Evolutionary conservation across 2,329 filamentous ascomycete species (phyloP).

Genomic region (Apiospora hydei): DNA sequence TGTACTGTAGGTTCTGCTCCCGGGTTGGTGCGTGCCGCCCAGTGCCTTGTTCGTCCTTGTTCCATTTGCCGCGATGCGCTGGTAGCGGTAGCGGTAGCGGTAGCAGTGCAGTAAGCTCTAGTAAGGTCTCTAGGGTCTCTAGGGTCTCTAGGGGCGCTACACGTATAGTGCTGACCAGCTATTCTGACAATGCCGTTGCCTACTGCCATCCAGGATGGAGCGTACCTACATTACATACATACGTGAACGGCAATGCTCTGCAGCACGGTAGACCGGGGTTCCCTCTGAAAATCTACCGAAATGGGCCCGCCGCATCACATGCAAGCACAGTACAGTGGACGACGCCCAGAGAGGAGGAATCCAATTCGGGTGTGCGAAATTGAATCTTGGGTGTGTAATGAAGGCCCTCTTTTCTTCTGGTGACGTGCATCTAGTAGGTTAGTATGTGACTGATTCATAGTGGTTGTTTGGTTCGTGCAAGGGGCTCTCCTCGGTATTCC

Average conservation of each 20-base stretch:
- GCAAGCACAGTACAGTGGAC: constrained; percentile 8
- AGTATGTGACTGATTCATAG: constrained; percentile 7
- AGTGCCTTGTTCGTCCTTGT: constrained; percentile 12
- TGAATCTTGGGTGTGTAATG: not conserved
- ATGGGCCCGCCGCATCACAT: constrained; percentile 13
- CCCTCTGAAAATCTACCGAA: not conserved
- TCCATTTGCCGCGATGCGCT: constrained; percentile 20
- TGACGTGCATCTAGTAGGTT: not conserved
- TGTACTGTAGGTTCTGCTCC: not conserved
- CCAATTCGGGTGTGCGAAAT: not conserved
- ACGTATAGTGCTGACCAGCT: constrained; percentile 2
- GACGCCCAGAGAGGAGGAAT: not conserved
- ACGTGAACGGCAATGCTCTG: constrained; percentile 22
- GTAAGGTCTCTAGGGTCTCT: not conserved
- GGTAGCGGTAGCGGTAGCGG: constrained; percentile 10
- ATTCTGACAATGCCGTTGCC: constrained; percentile 6
- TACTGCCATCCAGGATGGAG: constrained; percentile 1
- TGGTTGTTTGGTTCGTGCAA: constrained; percentile 15
- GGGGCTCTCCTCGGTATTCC: constrained; percentile 1
- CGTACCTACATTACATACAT: not conserved
- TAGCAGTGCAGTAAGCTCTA: constrained; percentile 9
- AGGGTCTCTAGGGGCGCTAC: not conserved
- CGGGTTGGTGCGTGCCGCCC: constrained; percentile 9
- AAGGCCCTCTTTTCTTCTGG: constrained; percentile 5
- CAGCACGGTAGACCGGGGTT: constrained; percentile 6